Conservation (phyloP, 345 rosid species). For the Mangifera indica region DNA sequence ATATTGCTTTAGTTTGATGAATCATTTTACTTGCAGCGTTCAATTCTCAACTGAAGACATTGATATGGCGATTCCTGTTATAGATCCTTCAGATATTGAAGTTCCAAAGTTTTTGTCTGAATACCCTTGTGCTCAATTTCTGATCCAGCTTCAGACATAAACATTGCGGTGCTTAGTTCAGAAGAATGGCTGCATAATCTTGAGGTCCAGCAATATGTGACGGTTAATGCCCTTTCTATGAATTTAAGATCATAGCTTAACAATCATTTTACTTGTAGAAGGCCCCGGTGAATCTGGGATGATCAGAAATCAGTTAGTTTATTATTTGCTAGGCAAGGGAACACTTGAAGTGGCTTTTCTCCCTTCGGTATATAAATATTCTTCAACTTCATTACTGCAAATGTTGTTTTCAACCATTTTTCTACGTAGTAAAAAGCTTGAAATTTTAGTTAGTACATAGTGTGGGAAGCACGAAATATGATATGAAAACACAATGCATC, state of each 20-base stretch:
- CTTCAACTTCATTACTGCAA: background rate
- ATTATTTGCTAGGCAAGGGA: background rate
- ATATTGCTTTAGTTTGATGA: background rate
- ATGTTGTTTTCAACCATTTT: background rate
- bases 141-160: conserved; percentile 33
- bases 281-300: background rate
- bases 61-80: conserved; percentile 80
- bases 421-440: conserved; percentile 23
- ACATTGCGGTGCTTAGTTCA: background rate
- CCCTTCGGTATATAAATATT: background rate
- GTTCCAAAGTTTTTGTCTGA: conserved; percentile 59
- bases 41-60: conserved; percentile 95
- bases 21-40: conserved; percentile 53
- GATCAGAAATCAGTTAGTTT: background rate
- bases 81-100: conserved; percentile 68
- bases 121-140: conserved; percentile 64
- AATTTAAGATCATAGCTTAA: background rate
- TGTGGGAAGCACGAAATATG: background rate
- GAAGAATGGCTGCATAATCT: conserved; percentile 6
- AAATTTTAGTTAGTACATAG: background rate
- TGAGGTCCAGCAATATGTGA: background rate
- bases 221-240: background rate
- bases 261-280: background rate
- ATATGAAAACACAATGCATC: too few relatives aligned
- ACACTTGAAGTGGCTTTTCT: background rate